These are phyloP conservation scores for Craspedostauros australis DNA, from an alignment of 108 stramenopile species.

Conservation along the genomic window DNA sequence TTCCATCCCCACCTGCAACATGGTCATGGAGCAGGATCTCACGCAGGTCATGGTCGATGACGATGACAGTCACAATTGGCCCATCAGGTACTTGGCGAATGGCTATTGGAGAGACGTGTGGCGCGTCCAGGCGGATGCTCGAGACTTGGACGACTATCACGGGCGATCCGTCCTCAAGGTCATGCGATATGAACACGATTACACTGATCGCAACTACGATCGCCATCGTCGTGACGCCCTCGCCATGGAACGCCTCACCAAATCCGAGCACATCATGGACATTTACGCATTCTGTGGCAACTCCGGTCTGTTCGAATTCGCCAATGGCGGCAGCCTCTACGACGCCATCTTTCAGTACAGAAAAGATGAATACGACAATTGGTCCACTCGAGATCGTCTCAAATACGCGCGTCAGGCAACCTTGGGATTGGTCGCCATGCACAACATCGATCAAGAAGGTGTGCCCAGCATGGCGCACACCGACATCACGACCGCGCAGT, in stretches of 20 bases:
- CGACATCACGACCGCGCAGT: constrained; percentile 54
- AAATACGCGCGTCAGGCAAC: constrained; percentile 30
- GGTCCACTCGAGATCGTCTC: constrained; percentile 11
- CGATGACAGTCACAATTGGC: constrained; percentile 2
- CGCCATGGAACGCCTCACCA: constrained; percentile 65
- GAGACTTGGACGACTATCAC: background rate
- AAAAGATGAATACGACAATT: constrained; percentile 1
- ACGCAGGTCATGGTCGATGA: background rate
- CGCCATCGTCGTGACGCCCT: constrained; percentile 72
- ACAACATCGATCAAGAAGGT: constrained; percentile 34
- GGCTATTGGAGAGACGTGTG: constrained; percentile 77
- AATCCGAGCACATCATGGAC: constrained; percentile 50
- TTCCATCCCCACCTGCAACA: constrained; percentile 65
- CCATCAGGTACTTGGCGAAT: constrained; percentile 8
- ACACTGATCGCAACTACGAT: constrained; percentile 42
- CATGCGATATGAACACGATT: constrained; percentile 40
- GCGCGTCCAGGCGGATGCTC: constrained; percentile 16
- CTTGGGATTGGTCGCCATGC: constrained; percentile 33
- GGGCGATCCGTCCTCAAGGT: constrained; percentile 43
- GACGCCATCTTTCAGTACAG: constrained; percentile 12
- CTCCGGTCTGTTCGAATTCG: constrained; percentile 55
- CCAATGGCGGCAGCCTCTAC: constrained; percentile 40
- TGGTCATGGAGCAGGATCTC: constrained; percentile 59
- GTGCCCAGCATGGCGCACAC: constrained; percentile 58
- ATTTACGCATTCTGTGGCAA: constrained; percentile 73